phyloP scores from a whole-genome alignment of 805 yeast species.

The Wickerhamiella bombiphila region DNA sequence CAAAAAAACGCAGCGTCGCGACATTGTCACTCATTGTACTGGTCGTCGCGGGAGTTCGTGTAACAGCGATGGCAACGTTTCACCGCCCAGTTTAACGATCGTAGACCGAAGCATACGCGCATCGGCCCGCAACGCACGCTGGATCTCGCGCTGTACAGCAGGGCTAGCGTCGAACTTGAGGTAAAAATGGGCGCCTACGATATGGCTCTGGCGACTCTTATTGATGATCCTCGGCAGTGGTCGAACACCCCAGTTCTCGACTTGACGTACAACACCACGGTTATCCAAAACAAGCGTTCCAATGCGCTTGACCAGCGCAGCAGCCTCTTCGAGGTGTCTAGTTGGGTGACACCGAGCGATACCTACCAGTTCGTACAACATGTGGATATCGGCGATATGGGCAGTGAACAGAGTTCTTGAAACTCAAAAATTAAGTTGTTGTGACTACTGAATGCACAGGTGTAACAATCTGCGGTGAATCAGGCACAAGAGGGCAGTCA shows the following conservation, averaged over 20 bases:
- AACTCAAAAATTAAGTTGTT: too few relatives aligned
- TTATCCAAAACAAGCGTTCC: conserved; percentile 74
- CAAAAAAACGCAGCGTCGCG: too few relatives aligned
- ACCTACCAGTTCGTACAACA: conserved; percentile 85
- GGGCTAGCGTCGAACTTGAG: conserved; percentile 79
- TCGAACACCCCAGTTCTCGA: conserved; percentile 63
- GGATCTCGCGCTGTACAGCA: conserved; percentile 72
- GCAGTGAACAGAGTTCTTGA: too few relatives aligned
- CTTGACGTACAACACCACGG: conserved; percentile 85
- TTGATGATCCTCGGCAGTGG: conserved; percentile 68
- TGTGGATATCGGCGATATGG: conserved; percentile 25
- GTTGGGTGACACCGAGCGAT: conserved; percentile 60
- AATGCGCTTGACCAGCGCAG: conserved; percentile 49
- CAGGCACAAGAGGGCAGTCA: too few relatives aligned
- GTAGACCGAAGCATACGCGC: conserved; percentile 80
- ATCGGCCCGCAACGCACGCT: conserved; percentile 66
- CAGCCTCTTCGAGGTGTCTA: conserved; percentile 43
- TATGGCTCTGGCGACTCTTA: conserved; percentile 78
- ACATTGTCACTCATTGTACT: too few relatives aligned
- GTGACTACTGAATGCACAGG: too few relatives aligned
- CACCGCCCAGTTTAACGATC: conserved; percentile 36
- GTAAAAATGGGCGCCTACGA: conserved; percentile 77
- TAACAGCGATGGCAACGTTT: conserved; percentile 14
- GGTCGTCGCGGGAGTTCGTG: not conserved
- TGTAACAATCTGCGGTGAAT: too few relatives aligned